These are phyloP conservation scores for Fonsecaea monophora DNA, from an alignment of 2,329 filamentous ascomycete genomes.

Conservation along the genomic window DNA sequence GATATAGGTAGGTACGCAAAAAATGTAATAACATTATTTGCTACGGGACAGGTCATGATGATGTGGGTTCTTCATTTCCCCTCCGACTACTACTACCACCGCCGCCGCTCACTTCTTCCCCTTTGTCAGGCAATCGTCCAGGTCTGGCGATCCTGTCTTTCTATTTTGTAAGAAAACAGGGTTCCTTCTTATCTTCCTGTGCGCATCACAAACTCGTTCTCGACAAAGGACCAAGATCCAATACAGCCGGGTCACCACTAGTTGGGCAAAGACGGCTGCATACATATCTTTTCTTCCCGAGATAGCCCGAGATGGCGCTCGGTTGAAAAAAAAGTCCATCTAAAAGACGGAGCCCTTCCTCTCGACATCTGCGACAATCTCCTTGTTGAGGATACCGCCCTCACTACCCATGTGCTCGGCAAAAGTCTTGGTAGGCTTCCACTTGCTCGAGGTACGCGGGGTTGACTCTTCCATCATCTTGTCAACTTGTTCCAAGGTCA, in stretches of 20 bases:
- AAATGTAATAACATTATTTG: not conserved
- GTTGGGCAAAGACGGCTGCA: not conserved
- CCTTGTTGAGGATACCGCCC: slow-evolving; percentile 42
- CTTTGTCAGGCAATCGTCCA: not conserved
- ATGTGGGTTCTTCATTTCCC: not conserved
- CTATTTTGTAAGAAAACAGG: not conserved
- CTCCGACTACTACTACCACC: not conserved
- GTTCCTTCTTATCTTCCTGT: not conserved
- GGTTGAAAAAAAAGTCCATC: not conserved
- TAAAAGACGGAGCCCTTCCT: slow-evolving; percentile 44
- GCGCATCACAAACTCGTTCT: not conserved
- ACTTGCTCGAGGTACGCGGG: slow-evolving; percentile 76
- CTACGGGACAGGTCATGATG: not conserved
- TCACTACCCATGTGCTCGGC: slow-evolving; percentile 62
- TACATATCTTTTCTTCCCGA: not conserved
- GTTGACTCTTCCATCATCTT: slow-evolving; percentile 89
- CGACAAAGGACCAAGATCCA: not conserved
- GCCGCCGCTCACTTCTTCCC: not conserved
- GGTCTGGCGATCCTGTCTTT: slow-evolving; percentile 5
- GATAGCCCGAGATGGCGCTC: not conserved
- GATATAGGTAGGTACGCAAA: not conserved
- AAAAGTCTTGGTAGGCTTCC: slow-evolving; percentile 75
- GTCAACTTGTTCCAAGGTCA: slow-evolving; percentile 80
- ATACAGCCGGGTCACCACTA: not conserved
- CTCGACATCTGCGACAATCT: slow-evolving; percentile 43